phyloP scores from a whole-genome alignment of 768 basidiomycete species.

The Rickenella mellea region DNA sequence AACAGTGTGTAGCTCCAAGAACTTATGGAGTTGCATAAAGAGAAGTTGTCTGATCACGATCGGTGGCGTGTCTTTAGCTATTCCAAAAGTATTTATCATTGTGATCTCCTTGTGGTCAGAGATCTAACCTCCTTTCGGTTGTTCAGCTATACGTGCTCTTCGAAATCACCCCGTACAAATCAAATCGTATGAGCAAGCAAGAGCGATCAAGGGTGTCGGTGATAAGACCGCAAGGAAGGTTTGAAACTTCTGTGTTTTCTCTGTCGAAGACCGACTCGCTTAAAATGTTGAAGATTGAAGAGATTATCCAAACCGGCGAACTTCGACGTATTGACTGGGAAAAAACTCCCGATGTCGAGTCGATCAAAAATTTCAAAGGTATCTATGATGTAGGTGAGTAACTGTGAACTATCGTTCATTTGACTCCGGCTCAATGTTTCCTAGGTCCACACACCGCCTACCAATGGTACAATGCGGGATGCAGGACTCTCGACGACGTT shows the following conservation, averaged over 20 bases:
- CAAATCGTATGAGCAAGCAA: slow-evolving; percentile 47
- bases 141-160: slow-evolving; percentile 49
- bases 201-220: slow-evolving; percentile 51
- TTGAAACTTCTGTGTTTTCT: slow-evolving; percentile 4
- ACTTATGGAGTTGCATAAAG: slow-evolving; percentile 54
- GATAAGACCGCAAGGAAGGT: slow-evolving; percentile 73
- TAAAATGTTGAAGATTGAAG: slow-evolving; percentile 49
- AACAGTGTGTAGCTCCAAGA: slow-evolving; percentile 44
- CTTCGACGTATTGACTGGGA: slow-evolving; percentile 61
- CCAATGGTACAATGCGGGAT: slow-evolving; percentile 68
- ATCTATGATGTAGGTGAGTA: slow-evolving; percentile 80
- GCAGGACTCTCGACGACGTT: slow-evolving; percentile 72
- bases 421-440: background rate
- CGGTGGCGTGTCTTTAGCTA: slow-evolving; percentile 61
- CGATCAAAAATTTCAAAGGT: slow-evolving; percentile 54
- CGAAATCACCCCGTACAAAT: slow-evolving; percentile 50
- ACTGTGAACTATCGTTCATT: background rate
- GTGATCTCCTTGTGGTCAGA: background rate
- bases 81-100: slow-evolving; percentile 43
- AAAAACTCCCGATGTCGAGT: slow-evolving; percentile 50
- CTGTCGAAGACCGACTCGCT: background rate
- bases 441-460: slow-evolving; percentile 57
- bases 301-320: slow-evolving; percentile 69
- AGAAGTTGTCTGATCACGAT: slow-evolving; percentile 50
- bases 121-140: slow-evolving; percentile 1